Evolutionary conservation across 176 grass and related monocot genomes (phyloP), one percentile per base, ranked within the genome.

Genomic region (Aegilops tauschii): DNA sequence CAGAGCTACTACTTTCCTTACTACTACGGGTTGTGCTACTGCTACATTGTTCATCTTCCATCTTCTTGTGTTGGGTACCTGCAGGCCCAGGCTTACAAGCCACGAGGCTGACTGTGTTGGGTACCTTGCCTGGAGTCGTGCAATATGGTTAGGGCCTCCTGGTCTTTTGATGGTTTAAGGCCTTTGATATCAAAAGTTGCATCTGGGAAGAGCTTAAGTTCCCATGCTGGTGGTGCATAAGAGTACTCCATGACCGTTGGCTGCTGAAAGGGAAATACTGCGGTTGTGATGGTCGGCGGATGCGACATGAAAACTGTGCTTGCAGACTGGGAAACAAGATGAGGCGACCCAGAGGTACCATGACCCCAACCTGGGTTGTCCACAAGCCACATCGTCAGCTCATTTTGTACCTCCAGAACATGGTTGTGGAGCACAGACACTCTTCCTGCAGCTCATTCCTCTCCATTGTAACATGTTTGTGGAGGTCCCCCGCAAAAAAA

Each of bases 361-460:
- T 67, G 89, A 29, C 12, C 69, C 86, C 84, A 87, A 42, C 54
- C 78, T 5, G 76, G 61, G 82, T 63, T 49, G 49, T 42, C 73
- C 37, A 25, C 37, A 9, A 32, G 61, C 17, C 85, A 77, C 69
- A 66, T 35, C 12, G 68, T 80, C 39, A 91, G 67, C 82, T 91
- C 74, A 1, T 80, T 91, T 86, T 91, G 82, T 64, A 95, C 92
- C 77, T 93, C 92, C 35, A 72, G 58, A 21, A 94, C 92, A 88
- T 93, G 88, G 5, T 64, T 79, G 65, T 82, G 40, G n/a, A 97
- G 90, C 10, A 68, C 84, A 27, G 20, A 0, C 86, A 93, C 80
- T 97, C 95, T 59, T 97, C 92, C 76, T 58, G 91, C 87, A 97
- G 65, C 67, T 93, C 95, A 74, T 94, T 91, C 65, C 91, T 94